Percentiles rank a stretch among this genome's conserved stretches.
These are phyloP conservation scores for Lentinula lateritia DNA, from an alignment of 768 basidiomycete species.

Conservation along the genomic window DNA sequence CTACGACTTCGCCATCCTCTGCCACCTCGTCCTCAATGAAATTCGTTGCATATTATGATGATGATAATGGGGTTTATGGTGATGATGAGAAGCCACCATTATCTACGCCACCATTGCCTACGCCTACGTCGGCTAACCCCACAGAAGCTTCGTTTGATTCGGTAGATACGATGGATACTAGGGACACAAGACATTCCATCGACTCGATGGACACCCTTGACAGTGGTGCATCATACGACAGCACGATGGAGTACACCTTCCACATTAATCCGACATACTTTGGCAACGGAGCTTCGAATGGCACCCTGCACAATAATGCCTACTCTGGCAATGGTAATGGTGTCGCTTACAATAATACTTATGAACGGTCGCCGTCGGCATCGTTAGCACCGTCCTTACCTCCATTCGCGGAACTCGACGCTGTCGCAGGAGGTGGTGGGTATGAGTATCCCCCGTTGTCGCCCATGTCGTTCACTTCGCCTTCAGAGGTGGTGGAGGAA, in stretches of 20 bases:
- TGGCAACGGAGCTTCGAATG: background rate
- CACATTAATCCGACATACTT: background rate
- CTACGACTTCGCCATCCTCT: constrained; percentile 51
- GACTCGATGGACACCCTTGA: background rate
- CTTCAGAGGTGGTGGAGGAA: constrained; percentile 28
- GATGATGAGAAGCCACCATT: background rate
- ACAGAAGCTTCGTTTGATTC: background rate
- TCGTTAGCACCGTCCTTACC: background rate
- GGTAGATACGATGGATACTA: background rate
- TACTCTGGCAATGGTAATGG: background rate
- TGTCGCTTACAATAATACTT: background rate
- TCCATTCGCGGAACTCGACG: constrained; percentile 49
- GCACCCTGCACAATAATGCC: background rate
- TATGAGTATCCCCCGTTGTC: constrained; percentile 60
- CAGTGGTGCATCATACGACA: background rate
- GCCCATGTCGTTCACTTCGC: constrained; percentile 63
- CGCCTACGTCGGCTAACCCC: background rate
- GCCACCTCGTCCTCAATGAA: background rate
- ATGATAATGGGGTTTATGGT: background rate
- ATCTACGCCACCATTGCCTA: background rate
- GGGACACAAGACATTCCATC: background rate
- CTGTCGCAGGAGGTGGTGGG: constrained; percentile 77
- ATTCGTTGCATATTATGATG: background rate
- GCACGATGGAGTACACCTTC: background rate
- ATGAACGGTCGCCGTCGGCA: background rate